Percentiles rank a stretch among this genome's conserved stretches.
phyloP scores from a whole-genome alignment of 1,284 basidiomycete species.

The Sutorius eximius region DNA sequence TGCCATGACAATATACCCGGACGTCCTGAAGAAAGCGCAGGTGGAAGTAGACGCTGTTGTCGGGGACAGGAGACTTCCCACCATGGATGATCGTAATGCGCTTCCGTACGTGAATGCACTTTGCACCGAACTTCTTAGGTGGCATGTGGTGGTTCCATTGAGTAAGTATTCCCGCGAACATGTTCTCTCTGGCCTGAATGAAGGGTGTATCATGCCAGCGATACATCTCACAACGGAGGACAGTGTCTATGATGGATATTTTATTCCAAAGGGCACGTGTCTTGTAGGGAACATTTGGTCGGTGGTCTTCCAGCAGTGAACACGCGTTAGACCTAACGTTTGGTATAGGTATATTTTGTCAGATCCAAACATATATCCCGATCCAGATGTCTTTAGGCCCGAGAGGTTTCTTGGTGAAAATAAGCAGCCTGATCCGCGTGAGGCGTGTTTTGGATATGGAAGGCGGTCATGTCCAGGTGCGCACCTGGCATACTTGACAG shows the following conservation, averaged over 20 bases:
- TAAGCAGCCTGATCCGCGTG: constrained; percentile 11
- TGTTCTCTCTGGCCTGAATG: not conserved
- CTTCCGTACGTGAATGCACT: constrained; percentile 21
- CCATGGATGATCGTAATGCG: constrained; percentile 8
- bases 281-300: constrained; percentile 25
- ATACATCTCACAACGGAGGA: constrained; percentile 39
- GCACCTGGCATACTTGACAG: constrained; percentile 4
- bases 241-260: constrained; percentile 34
- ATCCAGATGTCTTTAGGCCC: constrained; percentile 17
- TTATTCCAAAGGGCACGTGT: constrained; percentile 39
- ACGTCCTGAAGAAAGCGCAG: constrained; percentile 13
- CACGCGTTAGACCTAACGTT: not conserved
- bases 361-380: constrained; percentile 11
- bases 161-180: constrained; percentile 2
- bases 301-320: not conserved
- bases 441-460: constrained; percentile 19
- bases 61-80: constrained; percentile 15
- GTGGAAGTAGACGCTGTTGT: constrained; percentile 19
- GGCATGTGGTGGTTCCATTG: constrained; percentile 14
- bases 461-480: constrained; percentile 15
- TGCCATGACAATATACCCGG: not conserved
- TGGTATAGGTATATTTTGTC: constrained; percentile 10
- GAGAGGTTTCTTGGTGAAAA: constrained; percentile 17
- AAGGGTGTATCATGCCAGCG: constrained; percentile 32
- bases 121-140: constrained; percentile 19